phyloP scores from a whole-genome alignment of 2,329 filamentous ascomycete genomes.

The Scedosporium minutisporum region DNA sequence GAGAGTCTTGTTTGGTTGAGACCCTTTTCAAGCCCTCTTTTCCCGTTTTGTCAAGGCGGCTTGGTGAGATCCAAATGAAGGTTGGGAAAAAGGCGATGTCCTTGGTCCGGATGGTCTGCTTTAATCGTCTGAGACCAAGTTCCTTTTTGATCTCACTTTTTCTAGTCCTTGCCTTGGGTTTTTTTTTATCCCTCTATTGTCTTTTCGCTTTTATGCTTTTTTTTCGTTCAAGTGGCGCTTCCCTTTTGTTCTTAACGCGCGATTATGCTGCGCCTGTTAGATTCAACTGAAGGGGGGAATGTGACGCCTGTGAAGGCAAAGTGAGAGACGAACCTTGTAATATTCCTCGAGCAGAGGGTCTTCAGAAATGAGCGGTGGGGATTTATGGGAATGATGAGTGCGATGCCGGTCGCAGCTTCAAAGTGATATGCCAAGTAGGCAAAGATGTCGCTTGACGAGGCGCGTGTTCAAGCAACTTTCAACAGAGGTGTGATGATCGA shows the following conservation, averaged over 20 bases:
- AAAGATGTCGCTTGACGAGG: neutral
- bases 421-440: neutral
- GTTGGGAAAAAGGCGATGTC: neutral
- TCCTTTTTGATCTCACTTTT: neutral
- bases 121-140: neutral
- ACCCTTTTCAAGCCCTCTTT: neutral
- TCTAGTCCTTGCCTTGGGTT: neutral
- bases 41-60: neutral
- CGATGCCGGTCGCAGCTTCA: neutral
- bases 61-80: neutral
- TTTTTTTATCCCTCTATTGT: neutral
- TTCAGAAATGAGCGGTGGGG: neutral
- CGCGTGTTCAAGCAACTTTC: neutral
- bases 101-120: neutral
- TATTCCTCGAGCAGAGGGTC: neutral
- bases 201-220: neutral
- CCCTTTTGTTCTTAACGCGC: conserved; percentile 14
- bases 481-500: neutral
- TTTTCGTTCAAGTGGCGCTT: conserved; percentile 3
- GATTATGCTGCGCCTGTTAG: conserved; percentile 14
- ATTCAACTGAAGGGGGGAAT: neutral
- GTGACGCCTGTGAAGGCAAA: neutral
- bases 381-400: neutral
- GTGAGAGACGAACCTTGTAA: neutral
- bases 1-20: neutral